Evolutionary conservation across 2,329 filamentous ascomycete species (phyloP).

Genomic region (Colletotrichum simmondsii): DNA sequence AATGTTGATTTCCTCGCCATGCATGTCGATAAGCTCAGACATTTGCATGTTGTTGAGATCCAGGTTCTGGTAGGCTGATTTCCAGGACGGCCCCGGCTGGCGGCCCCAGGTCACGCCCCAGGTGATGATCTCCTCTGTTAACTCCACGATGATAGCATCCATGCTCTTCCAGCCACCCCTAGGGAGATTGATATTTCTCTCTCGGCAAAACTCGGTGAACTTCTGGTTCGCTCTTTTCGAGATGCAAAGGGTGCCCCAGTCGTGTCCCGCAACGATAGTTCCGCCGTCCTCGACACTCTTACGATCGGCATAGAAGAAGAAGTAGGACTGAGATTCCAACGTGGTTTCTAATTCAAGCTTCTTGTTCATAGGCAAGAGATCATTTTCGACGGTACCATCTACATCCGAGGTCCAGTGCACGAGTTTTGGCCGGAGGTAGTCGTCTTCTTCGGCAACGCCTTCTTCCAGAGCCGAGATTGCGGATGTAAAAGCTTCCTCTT

Average conservation of each 20-base stretch:
- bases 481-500: background rate
- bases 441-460: background rate
- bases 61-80: background rate
- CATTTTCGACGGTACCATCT: background rate
- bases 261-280: background rate
- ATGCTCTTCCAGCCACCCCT: rapidly evolving
- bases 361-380: background rate
- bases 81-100: background rate
- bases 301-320: background rate
- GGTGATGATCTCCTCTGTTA: background rate
- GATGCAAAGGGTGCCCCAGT: background rate
- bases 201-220: background rate
- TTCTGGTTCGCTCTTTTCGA: background rate
- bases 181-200: background rate
- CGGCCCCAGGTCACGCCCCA: background rate
- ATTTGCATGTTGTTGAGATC: background rate
- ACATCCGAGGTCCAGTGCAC: background rate
- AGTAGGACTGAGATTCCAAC: rapidly evolving
- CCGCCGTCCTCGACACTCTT: background rate
- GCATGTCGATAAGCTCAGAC: background rate
- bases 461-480: background rate
- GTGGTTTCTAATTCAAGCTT: background rate
- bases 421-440: background rate
- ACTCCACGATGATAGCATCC: background rate
- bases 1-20: background rate